A percentile compares a stretch with the other conserved stretches of the same genome.
phyloP scores from a whole-genome alignment of 2,329 filamentous ascomycete genomes.

The Ophiosphaerella narmari region DNA sequence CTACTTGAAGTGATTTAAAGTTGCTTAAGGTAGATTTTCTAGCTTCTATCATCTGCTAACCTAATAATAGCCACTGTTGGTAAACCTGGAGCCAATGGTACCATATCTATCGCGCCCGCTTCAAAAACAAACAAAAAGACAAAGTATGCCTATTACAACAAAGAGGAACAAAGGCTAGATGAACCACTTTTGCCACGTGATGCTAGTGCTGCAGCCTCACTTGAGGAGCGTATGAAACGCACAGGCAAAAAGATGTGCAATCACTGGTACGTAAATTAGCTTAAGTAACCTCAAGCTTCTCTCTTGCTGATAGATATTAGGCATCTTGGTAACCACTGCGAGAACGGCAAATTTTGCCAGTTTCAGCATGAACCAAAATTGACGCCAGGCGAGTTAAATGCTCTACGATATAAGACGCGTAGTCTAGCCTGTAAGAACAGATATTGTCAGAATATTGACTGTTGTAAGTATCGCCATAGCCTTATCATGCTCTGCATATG shows the following conservation, averaged over 20 bases:
- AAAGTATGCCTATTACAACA: conserved; percentile 50
- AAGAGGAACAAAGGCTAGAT: conserved; percentile 50
- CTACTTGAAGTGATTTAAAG: not conserved
- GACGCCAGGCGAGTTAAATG: conserved; percentile 42
- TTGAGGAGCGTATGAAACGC: conserved; percentile 39
- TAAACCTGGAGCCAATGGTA: conserved; percentile 42
- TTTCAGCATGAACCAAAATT: conserved; percentile 51
- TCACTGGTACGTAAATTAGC: conserved; percentile 15
- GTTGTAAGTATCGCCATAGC: conserved; percentile 36
- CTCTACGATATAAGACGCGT: conserved; percentile 51
- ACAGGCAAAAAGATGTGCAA: conserved; percentile 42
- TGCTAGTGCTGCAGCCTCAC: conserved; percentile 23
- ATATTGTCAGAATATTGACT: conserved; percentile 49
- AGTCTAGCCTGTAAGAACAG: conserved; percentile 44
- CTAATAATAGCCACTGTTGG: conserved; percentile 50
- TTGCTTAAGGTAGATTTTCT: not conserved
- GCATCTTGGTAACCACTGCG: conserved; percentile 46
- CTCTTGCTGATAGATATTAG: too few species aligned
- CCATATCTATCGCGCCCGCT: conserved; percentile 44
- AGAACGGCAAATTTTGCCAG: conserved; percentile 47
- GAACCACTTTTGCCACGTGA: conserved; percentile 41
- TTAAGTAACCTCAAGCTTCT: too few species aligned
- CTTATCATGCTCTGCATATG: too few species aligned
- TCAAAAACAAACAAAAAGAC: conserved; percentile 30
- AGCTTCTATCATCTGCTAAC: conserved; percentile 3